Evolutionary conservation across 805 yeast genomes (phyloP), one percentile per base, ranked within the genome.

Genomic region (Ogataea paradorogensis): DNA sequence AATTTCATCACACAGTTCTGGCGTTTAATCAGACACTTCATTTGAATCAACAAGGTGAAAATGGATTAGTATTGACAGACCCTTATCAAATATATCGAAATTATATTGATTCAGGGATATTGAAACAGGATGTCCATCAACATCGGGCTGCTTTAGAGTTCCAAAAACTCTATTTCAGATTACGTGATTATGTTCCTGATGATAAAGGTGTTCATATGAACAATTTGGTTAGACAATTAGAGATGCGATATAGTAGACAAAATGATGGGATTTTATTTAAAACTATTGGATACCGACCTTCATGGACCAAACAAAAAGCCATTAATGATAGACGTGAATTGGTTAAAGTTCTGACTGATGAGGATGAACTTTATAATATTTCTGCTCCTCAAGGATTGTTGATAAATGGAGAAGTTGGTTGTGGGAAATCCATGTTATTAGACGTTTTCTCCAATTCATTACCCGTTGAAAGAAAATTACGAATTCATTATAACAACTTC

Each of bases 401-500:
- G 32, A 57, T 80, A 5, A 78, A 76, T 58, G 85, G 84, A 3
- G 84, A 75, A 43, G 85, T 79, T 4, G 90, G 90, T 0, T 78
- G 84, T 48, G 90, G 90, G 1, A 83, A 83, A 53, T 77, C 86
- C 1, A 75, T 83, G 82, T 57, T 83, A 34, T 74, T 83, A 76
- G 88, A 82, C 49, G 73, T 83, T 15, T 82, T 83, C 62, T 87
- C 88, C 1, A 66, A 67, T 33, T 69, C 82, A 1, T 62, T 83
- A 21, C 90, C 89, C 0, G 76, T 78, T 45, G 63, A 66, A 16
- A 73, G 81, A 1, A 83, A 83, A 48, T 70, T 76, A 62, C 63
- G 90, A 40, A 80, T 86, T 79, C 90, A 83, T 55, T 83, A 79
- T 53, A 76, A 77, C 48, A 79, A 75, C 48, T 82, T 83, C 53